Evolutionary conservation across 2,329 filamentous ascomycete species (phyloP).

Genomic region (Exophiala dermatitidis): DNA sequence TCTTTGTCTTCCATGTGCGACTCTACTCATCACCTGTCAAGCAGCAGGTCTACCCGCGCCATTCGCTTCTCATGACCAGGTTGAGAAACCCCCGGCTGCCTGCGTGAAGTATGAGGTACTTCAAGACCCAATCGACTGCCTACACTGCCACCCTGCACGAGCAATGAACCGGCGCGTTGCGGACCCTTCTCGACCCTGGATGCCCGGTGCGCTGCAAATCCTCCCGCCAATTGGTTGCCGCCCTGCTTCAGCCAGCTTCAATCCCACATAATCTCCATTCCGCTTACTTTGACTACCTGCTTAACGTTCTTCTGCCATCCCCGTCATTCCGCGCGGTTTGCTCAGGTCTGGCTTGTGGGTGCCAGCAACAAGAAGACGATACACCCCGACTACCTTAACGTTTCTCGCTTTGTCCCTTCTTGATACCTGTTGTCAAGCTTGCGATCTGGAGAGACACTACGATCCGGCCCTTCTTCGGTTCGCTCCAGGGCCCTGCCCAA

Average conservation of each 20-base stretch:
- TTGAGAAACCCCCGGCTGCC: conserved; percentile 3
- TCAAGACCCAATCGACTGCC: background rate
- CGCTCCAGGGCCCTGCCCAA: conserved; percentile 9
- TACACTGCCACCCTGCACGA: background rate
- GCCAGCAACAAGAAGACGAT: no score
- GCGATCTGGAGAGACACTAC: background rate
- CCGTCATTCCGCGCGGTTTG: no score
- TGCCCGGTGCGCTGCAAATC: no score
- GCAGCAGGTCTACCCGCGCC: background rate
- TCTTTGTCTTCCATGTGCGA: conserved; percentile 7
- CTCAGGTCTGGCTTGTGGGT: no score
- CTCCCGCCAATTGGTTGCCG: no score
- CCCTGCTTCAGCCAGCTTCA: no score
- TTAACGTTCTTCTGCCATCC: no score
- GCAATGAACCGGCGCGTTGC: background rate
- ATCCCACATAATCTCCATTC: no score
- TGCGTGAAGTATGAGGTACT: background rate
- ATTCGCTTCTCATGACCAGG: background rate
- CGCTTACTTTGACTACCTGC: no score
- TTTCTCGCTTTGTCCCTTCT: background rate
- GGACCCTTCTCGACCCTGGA: no score
- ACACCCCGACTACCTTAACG: no score
- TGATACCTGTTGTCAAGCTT: conserved; percentile 9
- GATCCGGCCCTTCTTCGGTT: conserved; percentile 2
- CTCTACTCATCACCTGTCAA: conserved; percentile 5